Evolutionary conservation across 164 flowering plant genomes (phyloP).

Genomic region (Berberis thunbergii): DNA sequence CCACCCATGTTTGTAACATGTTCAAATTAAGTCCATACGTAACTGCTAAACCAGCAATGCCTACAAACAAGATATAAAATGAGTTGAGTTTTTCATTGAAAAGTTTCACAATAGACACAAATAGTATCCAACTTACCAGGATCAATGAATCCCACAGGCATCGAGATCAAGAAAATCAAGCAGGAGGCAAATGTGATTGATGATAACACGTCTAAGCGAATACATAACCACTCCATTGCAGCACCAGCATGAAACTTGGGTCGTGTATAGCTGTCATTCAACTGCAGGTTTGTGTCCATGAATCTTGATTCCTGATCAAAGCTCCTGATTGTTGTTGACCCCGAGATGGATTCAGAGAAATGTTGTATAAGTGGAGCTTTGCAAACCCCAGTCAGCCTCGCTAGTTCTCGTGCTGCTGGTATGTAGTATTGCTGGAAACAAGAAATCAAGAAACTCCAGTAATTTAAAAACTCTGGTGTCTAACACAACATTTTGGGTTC

Average conservation of each 20-base stretch:
- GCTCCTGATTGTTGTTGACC: constrained; percentile 36
- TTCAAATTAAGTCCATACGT: constrained; percentile 46
- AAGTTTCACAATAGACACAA: constrained; percentile 1
- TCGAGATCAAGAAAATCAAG: constrained; percentile 27
- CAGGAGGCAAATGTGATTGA: constrained; percentile 29
- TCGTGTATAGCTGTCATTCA: constrained; percentile 23
- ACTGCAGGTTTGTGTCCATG: constrained; percentile 19
- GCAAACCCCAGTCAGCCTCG: constrained; percentile 30
- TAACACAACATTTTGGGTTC: not conserved
- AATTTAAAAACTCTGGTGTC: not conserved
- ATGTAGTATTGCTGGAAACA: constrained; percentile 35
- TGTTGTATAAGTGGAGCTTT: constrained; percentile 41
- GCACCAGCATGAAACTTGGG: constrained; percentile 26
- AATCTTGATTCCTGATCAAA: constrained; percentile 34
- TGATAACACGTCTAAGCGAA: constrained; percentile 36
- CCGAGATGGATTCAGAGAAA: constrained; percentile 37
- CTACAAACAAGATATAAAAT: constrained; percentile 9
- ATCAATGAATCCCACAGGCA: constrained; percentile 31
- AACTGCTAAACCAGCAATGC: constrained; percentile 42
- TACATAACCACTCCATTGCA: constrained; percentile 38
- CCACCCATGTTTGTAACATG: constrained; percentile 20
- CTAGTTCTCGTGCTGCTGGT: constrained; percentile 23
- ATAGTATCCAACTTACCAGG: constrained; percentile 22
- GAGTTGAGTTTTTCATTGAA: too few relatives aligned
- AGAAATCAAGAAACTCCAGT: not conserved